These are phyloP conservation scores for Boechera stricta DNA, from an alignment of 345 rosid species.

Conservation along the genomic window DNA sequence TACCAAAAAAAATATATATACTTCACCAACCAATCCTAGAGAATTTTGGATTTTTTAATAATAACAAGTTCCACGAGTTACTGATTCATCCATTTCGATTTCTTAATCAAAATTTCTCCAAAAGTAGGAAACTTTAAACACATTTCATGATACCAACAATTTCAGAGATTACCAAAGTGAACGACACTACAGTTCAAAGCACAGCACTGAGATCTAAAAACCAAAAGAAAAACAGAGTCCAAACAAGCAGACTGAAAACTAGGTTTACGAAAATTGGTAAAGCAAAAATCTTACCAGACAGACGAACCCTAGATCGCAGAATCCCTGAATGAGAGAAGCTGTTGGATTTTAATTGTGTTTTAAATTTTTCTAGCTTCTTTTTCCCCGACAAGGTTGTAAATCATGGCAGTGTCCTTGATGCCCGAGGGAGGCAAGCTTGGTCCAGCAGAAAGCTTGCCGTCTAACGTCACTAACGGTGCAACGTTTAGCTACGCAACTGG, in stretches of 20 bases:
- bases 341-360: conserved; percentile 3
- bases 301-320: conserved; percentile 26
- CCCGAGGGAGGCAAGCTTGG: conserved; percentile 18
- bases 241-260: neutral
- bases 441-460: conserved; percentile 29
- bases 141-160: conserved; percentile 2
- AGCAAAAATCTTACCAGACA: conserved; percentile 19
- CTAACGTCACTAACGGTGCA: conserved; percentile 3
- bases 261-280: neutral
- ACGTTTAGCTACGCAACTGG: neutral
- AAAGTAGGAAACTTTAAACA: conserved; percentile 24
- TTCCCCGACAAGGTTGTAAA: conserved; percentile 38
- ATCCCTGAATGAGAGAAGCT: conserved; percentile 4
- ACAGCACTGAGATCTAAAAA: conserved; percentile 24
- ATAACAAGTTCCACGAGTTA: conserved; percentile 8
- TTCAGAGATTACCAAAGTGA: neutral
- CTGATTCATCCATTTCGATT: conserved; percentile 4
- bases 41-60: conserved; percentile 8
- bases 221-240: conserved; percentile 25
- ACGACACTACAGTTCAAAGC: neutral
- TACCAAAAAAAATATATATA: neutral
- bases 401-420: conserved; percentile 29
- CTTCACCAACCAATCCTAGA: conserved; percentile 20
- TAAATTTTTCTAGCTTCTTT: conserved; percentile 30
- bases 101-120: conserved; percentile 1